Conservation (phyloP, 2,329 filamentous ascomycete species). For the Xylariomycetidae sp. region DNA sequence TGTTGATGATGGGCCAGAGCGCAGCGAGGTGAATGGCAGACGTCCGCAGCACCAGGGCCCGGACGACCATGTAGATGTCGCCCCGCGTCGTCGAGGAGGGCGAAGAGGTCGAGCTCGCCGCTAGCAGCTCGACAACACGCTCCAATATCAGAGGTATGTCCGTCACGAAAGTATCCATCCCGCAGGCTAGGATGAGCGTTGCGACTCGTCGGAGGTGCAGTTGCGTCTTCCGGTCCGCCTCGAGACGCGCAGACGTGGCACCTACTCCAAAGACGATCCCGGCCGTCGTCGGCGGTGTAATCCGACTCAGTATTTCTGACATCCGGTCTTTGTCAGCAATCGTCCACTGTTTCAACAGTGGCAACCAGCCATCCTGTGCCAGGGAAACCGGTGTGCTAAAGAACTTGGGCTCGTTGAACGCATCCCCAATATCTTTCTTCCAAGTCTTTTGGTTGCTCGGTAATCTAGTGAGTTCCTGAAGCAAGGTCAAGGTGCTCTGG, state of each 20-base stretch:
- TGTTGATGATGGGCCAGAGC: slow-evolving; percentile 85
- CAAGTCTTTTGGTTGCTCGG: slow-evolving; percentile 79
- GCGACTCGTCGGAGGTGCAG: slow-evolving; percentile 80
- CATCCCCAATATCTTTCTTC: slow-evolving; percentile 88
- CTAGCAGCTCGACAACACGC: slow-evolving; percentile 79
- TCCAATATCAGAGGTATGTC: slow-evolving; percentile 71
- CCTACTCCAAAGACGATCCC: slow-evolving; percentile 99
- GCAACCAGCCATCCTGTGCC: slow-evolving; percentile 71
- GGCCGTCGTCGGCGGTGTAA: slow-evolving; percentile 81
- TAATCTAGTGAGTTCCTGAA: slow-evolving; percentile 72
- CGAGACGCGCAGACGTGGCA: slow-evolving; percentile 84
- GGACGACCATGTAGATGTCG: slow-evolving; percentile 83
- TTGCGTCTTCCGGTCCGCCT: slow-evolving; percentile 90
- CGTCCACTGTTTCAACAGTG: slow-evolving; percentile 77
- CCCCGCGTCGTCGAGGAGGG: slow-evolving; percentile 85
- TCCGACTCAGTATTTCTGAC: slow-evolving; percentile 69
- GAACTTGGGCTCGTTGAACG: slow-evolving; percentile 84
- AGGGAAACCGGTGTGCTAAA: slow-evolving; percentile 65
- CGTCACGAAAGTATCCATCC: slow-evolving; percentile 71
- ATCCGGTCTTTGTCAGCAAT: slow-evolving; percentile 83
- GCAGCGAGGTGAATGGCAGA: slow-evolving; percentile 73
- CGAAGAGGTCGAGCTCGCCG: slow-evolving; percentile 79
- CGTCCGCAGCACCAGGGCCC: slow-evolving; percentile 73
- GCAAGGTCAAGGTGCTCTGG: slow-evolving; percentile 60
- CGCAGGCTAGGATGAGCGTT: slow-evolving; percentile 69